Evolutionary conservation across 306 rosid species (phyloP), one percentile per base, ranked within the genome.

Genomic region (Cicer chorassanicum): DNA sequence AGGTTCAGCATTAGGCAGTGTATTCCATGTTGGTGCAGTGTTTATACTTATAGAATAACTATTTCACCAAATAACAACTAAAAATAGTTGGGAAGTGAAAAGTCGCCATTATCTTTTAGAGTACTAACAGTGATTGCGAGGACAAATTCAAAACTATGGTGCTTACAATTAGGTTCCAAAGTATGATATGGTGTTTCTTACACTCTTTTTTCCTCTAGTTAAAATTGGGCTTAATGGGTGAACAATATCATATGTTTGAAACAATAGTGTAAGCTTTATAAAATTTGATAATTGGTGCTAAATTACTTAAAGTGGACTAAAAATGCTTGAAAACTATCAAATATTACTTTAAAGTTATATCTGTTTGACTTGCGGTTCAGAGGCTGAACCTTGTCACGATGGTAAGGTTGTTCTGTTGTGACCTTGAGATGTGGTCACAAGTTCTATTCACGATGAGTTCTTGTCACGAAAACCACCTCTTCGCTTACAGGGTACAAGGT

Each of bases 1-100:
- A 40, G 53, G 43, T 64, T 53, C 43, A 12, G 1, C 45, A 65
- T 64, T 76, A 21, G 80, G 46, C 67, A 53, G 16, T 18, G 8
- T 34, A 65, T 62, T 48, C 62, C 72, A 13, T 15, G 50, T 63
- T 5, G 70, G 51, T 64, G 54, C 29, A 42, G 38, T 54, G 48
- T 75, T 49, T 15, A 9, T 42, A 61, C 34, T 73, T 14, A 38
- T 43, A 53, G 40, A 46, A 11, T 48, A 68, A n/a, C 60, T 49
- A 48, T 48, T 43, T 67, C 19, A 7, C 74, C 21, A n/a, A 8
- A 76, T 49, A 53, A 50, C 16, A 51, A 40, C 73, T 5, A 7
- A 39, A 13, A 34, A 45, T 29, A 10, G 49, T 34, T 34, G 41
- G 39, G 60, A 63, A 14, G n/a, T 24, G 29, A 63, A 63, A 62